Evolutionary conservation across 352 stramenopile species (phyloP), one percentile per base, ranked within the genome.

Genomic region (Elongisporangium senticosum): DNA sequence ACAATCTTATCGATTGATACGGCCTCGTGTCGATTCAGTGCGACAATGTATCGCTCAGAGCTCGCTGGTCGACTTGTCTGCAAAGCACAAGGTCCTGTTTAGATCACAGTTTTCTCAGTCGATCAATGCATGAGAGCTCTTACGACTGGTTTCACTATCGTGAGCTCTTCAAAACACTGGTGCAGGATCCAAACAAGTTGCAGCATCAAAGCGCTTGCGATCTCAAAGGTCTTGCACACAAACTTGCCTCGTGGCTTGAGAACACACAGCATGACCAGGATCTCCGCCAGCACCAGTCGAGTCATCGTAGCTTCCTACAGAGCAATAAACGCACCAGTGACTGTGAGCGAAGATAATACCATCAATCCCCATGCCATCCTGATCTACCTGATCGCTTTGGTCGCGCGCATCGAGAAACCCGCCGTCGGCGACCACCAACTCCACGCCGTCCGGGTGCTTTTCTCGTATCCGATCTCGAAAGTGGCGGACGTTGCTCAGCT

Each of bases 211-310:
- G 71, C 64, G 4, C 76, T 86, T 24, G 73, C 61, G 11, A 94
- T 39, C 47, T 94, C 84, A 53, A 94, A 94, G 17, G 84, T 89
- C 68, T 94, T 94, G 63, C 80, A 90, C 10, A 87, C 59, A 59
- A 94, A 92, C 51, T 76, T 74, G 10, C 84, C 84, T 26, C 67
- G 63, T 0, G 65, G 20, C 3, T 61, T 55, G 15, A 94, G 58
- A 1, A 90, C 65, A 7, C 23, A 28, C 28, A 88, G 76, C 84
- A 89, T 90, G 8, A 75, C 61, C 4, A 89, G 57, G 3, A 72
- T 55, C 51, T 94, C 80, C 1, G 82, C 83, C 23, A 86, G 33
- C 5, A 92, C 63, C 28, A 94, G 56, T 17, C 68, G 65, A 1
- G 71, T 77, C 82, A 94, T 87, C 53, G 87, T 53, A 5, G 64